These are phyloP conservation scores for Pharus latifolius DNA, from an alignment of 176 grass and related monocot genomes.

Conservation along the genomic window DNA sequence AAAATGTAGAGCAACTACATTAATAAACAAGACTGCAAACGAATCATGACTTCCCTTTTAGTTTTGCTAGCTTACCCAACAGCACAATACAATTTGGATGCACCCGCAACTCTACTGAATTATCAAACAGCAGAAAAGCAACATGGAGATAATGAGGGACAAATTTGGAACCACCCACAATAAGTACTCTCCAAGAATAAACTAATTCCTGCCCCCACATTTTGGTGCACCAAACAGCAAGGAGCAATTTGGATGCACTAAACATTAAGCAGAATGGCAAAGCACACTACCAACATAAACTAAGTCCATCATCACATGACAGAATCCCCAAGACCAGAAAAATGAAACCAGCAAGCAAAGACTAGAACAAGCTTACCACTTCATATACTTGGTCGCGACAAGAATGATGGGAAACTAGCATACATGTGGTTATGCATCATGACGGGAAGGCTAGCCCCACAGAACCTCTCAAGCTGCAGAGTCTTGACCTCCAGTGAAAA, in stretches of 20 bases:
- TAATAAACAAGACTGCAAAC: neutral
- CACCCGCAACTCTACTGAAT: neutral
- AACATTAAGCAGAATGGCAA: neutral
- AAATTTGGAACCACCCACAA: neutral
- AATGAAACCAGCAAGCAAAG: no score
- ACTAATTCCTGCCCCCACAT: no score
- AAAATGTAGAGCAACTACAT: neutral
- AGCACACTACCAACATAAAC: neutral
- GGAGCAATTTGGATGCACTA: no score
- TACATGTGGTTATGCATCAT: neutral
- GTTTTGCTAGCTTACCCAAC: neutral
- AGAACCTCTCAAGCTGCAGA: slow-evolving; percentile 4
- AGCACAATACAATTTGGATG: neutral
- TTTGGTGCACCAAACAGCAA: no score
- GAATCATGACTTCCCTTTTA: neutral
- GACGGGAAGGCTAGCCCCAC: neutral
- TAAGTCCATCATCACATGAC: no score
- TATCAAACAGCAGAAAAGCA: neutral
- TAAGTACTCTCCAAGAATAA: no score
- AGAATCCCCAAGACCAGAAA: no score
- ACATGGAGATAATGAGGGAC: neutral
- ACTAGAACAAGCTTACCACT: slow-evolving; percentile 11
- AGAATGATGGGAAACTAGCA: slow-evolving; percentile 16
- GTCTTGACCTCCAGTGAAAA: slow-evolving; percentile 17
- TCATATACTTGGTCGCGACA: slow-evolving; percentile 15